Evolutionary conservation across 805 yeast species (phyloP), one percentile per base, ranked within the genome.

Genomic region (Wickerhamiella qilinensis): DNA sequence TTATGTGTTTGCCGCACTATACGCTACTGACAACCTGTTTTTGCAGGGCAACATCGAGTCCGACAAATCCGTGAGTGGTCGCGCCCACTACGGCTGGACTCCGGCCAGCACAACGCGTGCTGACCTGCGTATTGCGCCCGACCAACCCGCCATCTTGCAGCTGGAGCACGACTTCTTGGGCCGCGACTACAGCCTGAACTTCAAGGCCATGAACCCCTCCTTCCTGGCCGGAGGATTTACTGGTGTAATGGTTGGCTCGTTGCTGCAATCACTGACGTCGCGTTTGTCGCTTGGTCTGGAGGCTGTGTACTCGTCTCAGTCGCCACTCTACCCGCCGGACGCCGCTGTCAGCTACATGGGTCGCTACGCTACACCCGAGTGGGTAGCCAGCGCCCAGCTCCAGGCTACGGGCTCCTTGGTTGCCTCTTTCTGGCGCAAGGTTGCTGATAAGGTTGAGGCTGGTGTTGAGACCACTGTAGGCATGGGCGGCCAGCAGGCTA

Each of bases 81-180:
- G 96, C 64, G 63, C 82, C 53, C 84, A 85, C 68, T 82, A 82
- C 62, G 84, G 86, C 49, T 85, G 95, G 95, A 73, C 74, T 58
- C 73, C 75, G 58, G 68, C 68, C 54, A 74, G 77, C 60, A 65
- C 78, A 53, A 72, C 94, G 44, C 86, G 85, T 64, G 73, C 81
- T 44, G 83, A 93, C 53, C 67, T 85, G 59, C 97, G 88, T 67
- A 67, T 85, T 49, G 82, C 93, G 50, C 67, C 76, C 46, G 82
- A 78, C 47, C 95, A 86, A 65, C 95, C 91, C 47, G 68, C 91
- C 42, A 84, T 88, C 93, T 70, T 81, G 46, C 97, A 91, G 66
- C 68, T 88, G 51, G 98, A 91, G 69, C 96, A 91, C 60, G 98
- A 91, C 62, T 78, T 74, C 65, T 88, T 80, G 63, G 95, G 88